Evolutionary conservation across 2,329 filamentous ascomycete genomes (phyloP).

Genomic region (Onygena corvina): DNA sequence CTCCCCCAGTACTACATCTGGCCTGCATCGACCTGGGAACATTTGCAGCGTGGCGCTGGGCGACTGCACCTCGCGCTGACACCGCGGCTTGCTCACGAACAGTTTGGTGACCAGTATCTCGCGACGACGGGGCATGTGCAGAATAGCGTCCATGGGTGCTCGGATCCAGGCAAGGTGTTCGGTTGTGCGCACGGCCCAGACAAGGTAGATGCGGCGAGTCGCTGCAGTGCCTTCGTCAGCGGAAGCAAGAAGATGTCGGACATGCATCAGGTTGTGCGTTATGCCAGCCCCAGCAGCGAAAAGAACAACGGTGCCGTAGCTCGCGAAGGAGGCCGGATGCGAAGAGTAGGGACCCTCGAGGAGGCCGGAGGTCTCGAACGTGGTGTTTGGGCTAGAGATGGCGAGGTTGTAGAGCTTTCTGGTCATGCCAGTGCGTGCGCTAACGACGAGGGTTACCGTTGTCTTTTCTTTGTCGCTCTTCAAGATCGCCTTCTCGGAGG

Average conservation of each 20-base stretch:
- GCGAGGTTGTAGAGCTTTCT: conserved; percentile 48
- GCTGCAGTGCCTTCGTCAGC: conserved; percentile 43
- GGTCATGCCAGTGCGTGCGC: conserved; percentile 53
- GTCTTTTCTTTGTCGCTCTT: conserved; percentile 23
- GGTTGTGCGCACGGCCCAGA: conserved; percentile 51
- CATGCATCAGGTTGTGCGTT: conserved; percentile 51
- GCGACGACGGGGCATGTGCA: conserved; percentile 46
- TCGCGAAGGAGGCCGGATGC: conserved; percentile 44
- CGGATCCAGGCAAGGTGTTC: conserved; percentile 53
- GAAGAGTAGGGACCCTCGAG: conserved; percentile 55
- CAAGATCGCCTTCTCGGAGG: conserved; percentile 18
- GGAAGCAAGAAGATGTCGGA: conserved; percentile 46
- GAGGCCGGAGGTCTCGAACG: conserved; percentile 43
- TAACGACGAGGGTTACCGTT: conserved; percentile 45
- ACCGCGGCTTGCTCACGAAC: conserved; percentile 50
- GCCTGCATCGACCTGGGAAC: conserved; percentile 48
- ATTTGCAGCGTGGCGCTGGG: conserved; percentile 50
- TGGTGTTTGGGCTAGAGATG: conserved; percentile 36
- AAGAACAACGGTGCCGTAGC: conserved; percentile 53
- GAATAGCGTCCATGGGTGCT: conserved; percentile 53
- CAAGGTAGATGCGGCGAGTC: conserved; percentile 48
- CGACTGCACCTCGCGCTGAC: conserved; percentile 42
- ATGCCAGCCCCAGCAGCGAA: conserved; percentile 57
- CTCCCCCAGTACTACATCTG: conserved; percentile 45
- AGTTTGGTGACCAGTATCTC: conserved; percentile 50